Percentiles rank a stretch among this genome's conserved stretches.
These are phyloP conservation scores for Fusarium austroafricanum DNA, from an alignment of 2,329 filamentous ascomycete genomes.

Conservation along the genomic window DNA sequence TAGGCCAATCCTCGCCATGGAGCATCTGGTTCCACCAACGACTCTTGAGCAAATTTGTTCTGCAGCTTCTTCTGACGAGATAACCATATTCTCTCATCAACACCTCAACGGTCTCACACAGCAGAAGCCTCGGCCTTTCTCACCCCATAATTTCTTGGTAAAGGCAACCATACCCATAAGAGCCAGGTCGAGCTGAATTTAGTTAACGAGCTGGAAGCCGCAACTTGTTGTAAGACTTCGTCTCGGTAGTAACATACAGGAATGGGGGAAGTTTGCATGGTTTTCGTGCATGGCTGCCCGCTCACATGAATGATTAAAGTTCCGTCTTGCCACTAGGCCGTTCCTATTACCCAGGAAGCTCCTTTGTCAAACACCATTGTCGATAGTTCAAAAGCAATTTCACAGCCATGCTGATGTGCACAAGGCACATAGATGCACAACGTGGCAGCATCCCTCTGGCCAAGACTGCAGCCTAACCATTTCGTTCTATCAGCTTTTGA, in stretches of 20 bases:
- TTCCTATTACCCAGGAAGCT: slow-evolving; percentile 16
- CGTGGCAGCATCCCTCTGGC: slow-evolving; percentile 44
- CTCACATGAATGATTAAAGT: slow-evolving; percentile 51
- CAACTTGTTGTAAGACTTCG: slow-evolving; percentile 25
- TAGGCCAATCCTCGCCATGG: background rate
- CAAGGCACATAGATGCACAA: slow-evolving; percentile 40
- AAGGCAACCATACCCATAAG: slow-evolving; percentile 10
- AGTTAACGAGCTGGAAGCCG: slow-evolving; percentile 12
- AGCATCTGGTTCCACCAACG: background rate
- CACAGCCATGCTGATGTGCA: slow-evolving; percentile 26
- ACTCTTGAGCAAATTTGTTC: background rate
- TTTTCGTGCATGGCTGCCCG: slow-evolving; percentile 48
- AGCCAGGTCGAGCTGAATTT: slow-evolving; percentile 18
- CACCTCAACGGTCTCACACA: slow-evolving; percentile 28
- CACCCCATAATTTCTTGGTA: slow-evolving; percentile 15
- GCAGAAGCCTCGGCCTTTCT: slow-evolving; percentile 29
- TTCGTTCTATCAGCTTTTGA: slow-evolving; percentile 31
- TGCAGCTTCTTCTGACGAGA: slow-evolving; percentile 12
- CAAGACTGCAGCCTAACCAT: slow-evolving; percentile 24
- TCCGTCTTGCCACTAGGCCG: slow-evolving; percentile 22
- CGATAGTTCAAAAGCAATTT: slow-evolving; percentile 35
- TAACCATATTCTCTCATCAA: background rate
- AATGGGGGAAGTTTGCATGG: slow-evolving; percentile 44
- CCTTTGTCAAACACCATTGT: slow-evolving; percentile 25
- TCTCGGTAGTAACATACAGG: slow-evolving; percentile 33